Percentiles rank a stretch among this genome's conserved stretches.
phyloP scores from a whole-genome alignment of 176 grass and related monocot species.

The Hyparrhenia diplandra region DNA sequence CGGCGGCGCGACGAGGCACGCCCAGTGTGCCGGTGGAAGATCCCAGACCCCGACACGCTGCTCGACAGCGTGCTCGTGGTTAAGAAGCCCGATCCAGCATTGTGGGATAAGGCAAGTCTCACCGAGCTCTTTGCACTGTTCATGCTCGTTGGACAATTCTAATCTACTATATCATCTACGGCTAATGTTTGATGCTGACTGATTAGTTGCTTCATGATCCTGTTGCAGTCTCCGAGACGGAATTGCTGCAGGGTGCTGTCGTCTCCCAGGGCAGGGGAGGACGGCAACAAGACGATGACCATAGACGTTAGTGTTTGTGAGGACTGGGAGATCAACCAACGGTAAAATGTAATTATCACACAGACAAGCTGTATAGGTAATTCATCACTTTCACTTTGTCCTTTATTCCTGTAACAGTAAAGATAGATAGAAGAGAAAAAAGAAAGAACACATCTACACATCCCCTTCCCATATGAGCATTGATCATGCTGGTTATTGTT shows the following conservation, averaged over 20 bases:
- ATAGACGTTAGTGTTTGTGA: conserved; percentile 71
- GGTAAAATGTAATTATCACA: conserved; percentile 26
- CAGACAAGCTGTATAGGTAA: conserved; percentile 15
- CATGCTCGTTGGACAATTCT: not conserved
- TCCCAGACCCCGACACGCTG: conserved; percentile 63
- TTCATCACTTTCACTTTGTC: not conserved
- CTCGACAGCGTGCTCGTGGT: conserved; percentile 70
- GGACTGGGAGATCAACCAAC: conserved; percentile 56
- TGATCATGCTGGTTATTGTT: not conserved
- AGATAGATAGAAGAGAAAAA: not conserved
- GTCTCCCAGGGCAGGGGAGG: conserved; percentile 32
- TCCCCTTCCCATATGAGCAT: not conserved
- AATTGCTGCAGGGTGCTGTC: conserved; percentile 79
- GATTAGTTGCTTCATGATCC: not conserved
- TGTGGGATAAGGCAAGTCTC: conserved; percentile 74
- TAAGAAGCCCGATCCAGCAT: conserved; percentile 71
- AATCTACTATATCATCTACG: not conserved
- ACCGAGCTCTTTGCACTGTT: not conserved
- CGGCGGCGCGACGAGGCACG: conserved; percentile 44
- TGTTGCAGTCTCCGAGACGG: conserved; percentile 68
- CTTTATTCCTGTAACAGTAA: not conserved
- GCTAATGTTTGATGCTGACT: conserved; percentile 5
- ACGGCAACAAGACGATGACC: conserved; percentile 53
- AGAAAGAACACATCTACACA: not conserved
- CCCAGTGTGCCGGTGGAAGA: conserved; percentile 81